Base-by-base conservation (phyloP, 768 basidiomycete genomes). In the Agaricus sinodeliciosus region DNA sequence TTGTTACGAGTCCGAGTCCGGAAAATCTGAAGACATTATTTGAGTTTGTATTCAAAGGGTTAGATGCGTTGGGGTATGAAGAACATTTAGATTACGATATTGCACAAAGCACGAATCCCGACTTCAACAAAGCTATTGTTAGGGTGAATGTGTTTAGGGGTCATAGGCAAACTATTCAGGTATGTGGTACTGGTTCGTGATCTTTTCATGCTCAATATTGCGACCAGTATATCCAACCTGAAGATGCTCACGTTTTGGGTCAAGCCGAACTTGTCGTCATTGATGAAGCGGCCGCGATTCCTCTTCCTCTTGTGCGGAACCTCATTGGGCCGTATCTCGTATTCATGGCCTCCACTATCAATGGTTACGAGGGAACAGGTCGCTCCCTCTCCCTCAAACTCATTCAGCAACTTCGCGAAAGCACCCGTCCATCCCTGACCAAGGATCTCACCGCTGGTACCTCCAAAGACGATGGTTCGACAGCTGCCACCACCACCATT, bases 311-410 rank as follows among this genome's bases (percentile, higher is more conserved):
- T 34, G 95, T 99, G 15, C 84, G 89, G 51, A 91, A 92, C 60
- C 87, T 99, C 57, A 84, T 99, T 50, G 96, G 96, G 0, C 87
- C 87, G 0, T 98, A 98, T 70, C 88, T 98, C 34, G 94, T 98
- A 47, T 98, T 98, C 76, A 86, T 98, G 77, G 91, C 96, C 1
- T 96, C 94, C n/a, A 99, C 96, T 0, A 94, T 99, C 71, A 98
- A 97, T 65, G 96, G 96, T 37, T 99, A 99, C 68, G 96, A 98
- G 77, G 96, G 96, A 25, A 98, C 96, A 0, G 96, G 96, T n/a
- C 90, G 96, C 25, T 97, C 94, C 0, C 82, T 99, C 44, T 96
- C 94, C 43, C 85, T 99, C 56, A 99, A 99, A 69, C 87, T 99
- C 53, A 88, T 99, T 58, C 90, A 98, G 67, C 94, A 96, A 66